These are phyloP conservation scores for Populus ilicifolia DNA, from an alignment of 345 rosid species.

Conservation along the genomic window DNA sequence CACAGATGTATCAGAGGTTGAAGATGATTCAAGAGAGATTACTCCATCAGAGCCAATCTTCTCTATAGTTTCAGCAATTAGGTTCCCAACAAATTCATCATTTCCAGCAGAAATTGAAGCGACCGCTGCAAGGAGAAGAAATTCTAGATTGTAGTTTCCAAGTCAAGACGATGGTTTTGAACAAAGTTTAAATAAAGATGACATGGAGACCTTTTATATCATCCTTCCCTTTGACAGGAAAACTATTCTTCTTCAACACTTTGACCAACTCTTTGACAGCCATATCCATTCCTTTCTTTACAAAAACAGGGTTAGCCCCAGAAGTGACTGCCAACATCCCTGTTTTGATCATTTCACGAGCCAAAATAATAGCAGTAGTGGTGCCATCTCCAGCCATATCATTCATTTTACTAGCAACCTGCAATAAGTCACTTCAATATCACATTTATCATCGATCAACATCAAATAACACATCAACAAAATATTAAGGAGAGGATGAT, in stretches of 20 bases:
- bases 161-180: not conserved
- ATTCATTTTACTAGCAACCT: constrained; percentile 83
- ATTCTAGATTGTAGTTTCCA: not conserved
- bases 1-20: constrained; percentile 63
- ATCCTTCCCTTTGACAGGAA: constrained; percentile 58
- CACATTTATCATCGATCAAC: not conserved
- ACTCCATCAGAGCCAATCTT: constrained; percentile 87
- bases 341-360: constrained; percentile 67
- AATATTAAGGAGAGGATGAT: constrained; percentile 18
- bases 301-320: constrained; percentile 77
- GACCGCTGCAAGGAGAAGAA: constrained; percentile 47
- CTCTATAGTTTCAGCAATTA: constrained; percentile 68
- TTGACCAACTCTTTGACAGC: constrained; percentile 53
- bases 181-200: constrained; percentile 1
- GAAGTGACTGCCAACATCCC: constrained; percentile 70
- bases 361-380: constrained; percentile 74
- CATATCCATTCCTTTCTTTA: constrained; percentile 63
- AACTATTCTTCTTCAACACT: constrained; percentile 47
- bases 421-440: constrained; percentile 21
- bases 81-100: constrained; percentile 63
- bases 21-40: constrained; percentile 68
- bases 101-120: constrained; percentile 91
- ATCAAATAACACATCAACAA: not conserved
- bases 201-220: constrained; percentile 56
- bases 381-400: constrained; percentile 91